Conservation (phyloP, 2,329 filamentous ascomycete species). For the Cordyceps cicadae region DNA sequence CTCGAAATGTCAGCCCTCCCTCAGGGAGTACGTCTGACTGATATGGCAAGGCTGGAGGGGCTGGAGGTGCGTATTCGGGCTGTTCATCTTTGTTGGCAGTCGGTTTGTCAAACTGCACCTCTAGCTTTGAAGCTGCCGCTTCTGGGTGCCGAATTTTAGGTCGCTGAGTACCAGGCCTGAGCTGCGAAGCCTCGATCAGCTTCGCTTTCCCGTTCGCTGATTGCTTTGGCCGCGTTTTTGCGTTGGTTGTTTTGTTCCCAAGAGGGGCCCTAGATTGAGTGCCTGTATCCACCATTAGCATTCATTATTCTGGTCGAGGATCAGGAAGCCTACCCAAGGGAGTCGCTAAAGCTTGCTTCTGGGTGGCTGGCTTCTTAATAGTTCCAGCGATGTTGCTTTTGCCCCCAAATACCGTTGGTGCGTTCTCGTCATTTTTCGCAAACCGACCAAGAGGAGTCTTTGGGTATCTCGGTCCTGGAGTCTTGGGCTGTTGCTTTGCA, state of each 20-base stretch:
- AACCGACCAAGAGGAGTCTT: conserved; percentile 72
- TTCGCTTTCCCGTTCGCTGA: conserved; percentile 53
- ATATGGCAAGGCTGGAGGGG: conserved; percentile 56
- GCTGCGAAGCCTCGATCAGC: conserved; percentile 54
- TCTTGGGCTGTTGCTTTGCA: conserved; percentile 76
- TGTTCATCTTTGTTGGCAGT: conserved; percentile 55
- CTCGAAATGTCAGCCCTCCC: conserved; percentile 47
- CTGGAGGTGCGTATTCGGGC: conserved; percentile 83
- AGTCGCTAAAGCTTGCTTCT: conserved; percentile 59
- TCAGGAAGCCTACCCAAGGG: conserved; percentile 59
- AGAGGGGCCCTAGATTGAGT: conserved; percentile 66
- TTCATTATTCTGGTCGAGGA: not conserved
- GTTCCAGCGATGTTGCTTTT: conserved; percentile 43
- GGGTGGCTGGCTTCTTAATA: conserved; percentile 37
- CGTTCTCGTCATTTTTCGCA: conserved; percentile 79
- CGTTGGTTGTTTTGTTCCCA: conserved; percentile 94
- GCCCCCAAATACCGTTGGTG: conserved; percentile 30
- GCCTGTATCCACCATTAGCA: conserved; percentile 16
- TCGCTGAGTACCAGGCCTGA: conserved; percentile 50
- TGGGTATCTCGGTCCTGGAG: conserved; percentile 63
- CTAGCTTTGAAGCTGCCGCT: conserved; percentile 50
- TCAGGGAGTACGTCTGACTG: conserved; percentile 60
- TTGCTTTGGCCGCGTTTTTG: conserved; percentile 64
- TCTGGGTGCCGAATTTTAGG: conserved; percentile 46
- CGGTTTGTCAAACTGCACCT: conserved; percentile 48